A percentile compares a stretch with the other conserved stretches of the same genome.
These are phyloP conservation scores for Leptographium radiaticola DNA, from an alignment of 2,329 filamentous ascomycete genomes.

Conservation along the genomic window DNA sequence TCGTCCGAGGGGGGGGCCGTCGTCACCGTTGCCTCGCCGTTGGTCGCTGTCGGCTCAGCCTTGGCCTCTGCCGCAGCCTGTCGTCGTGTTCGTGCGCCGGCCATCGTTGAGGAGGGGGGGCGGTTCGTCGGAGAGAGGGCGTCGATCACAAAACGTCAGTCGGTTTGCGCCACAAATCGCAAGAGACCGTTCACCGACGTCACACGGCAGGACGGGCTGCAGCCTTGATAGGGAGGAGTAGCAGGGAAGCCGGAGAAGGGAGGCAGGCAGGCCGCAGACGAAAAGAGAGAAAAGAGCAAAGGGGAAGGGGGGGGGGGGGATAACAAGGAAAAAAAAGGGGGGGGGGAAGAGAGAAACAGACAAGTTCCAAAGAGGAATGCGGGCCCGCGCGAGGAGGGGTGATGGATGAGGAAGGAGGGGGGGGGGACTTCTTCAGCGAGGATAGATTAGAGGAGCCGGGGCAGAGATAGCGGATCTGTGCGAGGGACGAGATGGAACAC, in stretches of 20 bases:
- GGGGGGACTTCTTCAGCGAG: not conserved
- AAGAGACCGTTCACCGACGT: too few species aligned
- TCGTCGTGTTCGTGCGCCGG: constrained; percentile 16
- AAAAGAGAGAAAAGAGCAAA: not conserved
- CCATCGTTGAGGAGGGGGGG: constrained; percentile 9
- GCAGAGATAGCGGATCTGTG: not conserved
- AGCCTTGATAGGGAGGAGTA: too few species aligned
- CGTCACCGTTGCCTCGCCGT: constrained; percentile 24
- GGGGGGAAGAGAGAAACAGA: not conserved
- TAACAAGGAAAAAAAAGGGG: not conserved
- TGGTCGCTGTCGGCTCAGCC: not conserved
- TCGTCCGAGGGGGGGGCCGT: constrained; percentile 15
- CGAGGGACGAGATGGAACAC: not conserved
- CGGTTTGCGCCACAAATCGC: too few species aligned
- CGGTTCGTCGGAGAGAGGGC: not conserved
- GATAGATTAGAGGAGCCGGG: not conserved
- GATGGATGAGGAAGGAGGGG: too few species aligned
- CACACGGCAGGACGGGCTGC: too few species aligned
- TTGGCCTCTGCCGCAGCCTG: constrained; percentile 14
- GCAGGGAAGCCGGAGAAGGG: too few species aligned
- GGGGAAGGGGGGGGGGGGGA: not conserved
- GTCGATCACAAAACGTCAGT: too few species aligned
- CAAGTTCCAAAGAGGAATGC: constrained; percentile 1
- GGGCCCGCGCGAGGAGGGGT: not conserved
- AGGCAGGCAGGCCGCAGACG: not conserved